Percentiles rank a stretch among this genome's conserved stretches.
These are phyloP conservation scores for Brassica rapa DNA, from an alignment of 345 rosid species.

Conservation along the genomic window DNA sequence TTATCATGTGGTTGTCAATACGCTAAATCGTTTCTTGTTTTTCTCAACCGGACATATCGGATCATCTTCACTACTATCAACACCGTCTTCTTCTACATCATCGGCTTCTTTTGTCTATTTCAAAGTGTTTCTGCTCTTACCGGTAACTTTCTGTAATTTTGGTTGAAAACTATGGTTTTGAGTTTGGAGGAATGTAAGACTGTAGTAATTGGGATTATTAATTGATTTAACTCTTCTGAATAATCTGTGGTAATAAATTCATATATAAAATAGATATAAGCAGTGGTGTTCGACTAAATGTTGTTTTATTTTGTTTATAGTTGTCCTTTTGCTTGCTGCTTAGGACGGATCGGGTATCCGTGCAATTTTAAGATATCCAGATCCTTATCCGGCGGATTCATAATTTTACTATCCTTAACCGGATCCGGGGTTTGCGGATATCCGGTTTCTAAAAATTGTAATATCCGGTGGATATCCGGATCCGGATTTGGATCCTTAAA, in stretches of 20 bases:
- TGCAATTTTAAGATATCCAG: too few relatives aligned
- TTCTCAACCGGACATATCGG: background rate
- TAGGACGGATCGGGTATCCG: too few relatives aligned
- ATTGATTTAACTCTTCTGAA: background rate
- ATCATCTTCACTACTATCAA: background rate
- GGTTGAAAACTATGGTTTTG: background rate
- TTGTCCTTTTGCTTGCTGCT: background rate
- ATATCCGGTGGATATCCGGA: too few relatives aligned
- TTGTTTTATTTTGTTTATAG: background rate
- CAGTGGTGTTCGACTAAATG: background rate
- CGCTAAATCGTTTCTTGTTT: background rate
- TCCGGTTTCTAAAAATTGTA: too few relatives aligned
- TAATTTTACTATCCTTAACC: too few relatives aligned
- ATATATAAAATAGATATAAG: background rate
- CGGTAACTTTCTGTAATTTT: background rate
- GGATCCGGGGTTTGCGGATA: too few relatives aligned
- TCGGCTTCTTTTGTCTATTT: background rate
- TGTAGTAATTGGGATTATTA: background rate
- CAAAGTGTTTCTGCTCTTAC: background rate
- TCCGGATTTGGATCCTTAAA: too few relatives aligned
- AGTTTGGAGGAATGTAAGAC: background rate
- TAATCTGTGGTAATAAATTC: background rate
- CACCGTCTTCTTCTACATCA: background rate
- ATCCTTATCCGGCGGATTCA: too few relatives aligned
- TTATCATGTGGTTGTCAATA: conserved; percentile 21